Evolutionary conservation across 2,329 filamentous ascomycete genomes (phyloP).

Genomic region (Trichoderma aggressivum): DNA sequence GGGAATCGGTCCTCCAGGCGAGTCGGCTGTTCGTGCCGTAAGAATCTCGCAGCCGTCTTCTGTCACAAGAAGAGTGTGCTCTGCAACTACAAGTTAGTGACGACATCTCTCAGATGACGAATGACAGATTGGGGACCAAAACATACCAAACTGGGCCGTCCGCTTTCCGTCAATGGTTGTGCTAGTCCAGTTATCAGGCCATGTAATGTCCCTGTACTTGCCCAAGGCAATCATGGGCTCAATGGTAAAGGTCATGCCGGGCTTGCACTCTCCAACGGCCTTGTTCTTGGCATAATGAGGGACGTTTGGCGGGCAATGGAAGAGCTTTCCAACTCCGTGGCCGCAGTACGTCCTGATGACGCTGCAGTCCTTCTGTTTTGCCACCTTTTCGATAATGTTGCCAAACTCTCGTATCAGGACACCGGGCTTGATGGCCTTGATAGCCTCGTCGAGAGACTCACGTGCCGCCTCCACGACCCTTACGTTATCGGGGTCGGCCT

Average conservation of each 20-base stretch:
- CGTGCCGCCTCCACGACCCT: conserved; percentile 87
- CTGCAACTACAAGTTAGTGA: conserved; percentile 39
- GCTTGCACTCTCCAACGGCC: conserved; percentile 88
- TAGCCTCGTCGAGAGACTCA: conserved; percentile 86
- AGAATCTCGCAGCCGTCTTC: conserved; percentile 78
- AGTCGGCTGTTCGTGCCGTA: conserved; percentile 68
- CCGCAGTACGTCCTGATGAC: conserved; percentile 96
- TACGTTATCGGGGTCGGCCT: conserved; percentile 79
- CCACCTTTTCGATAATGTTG: conserved; percentile 91
- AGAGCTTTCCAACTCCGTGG: conserved; percentile 89
- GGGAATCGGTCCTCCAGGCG: conserved; percentile 69
- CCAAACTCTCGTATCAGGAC: conserved; percentile 90
- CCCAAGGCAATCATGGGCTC: conserved; percentile 97
- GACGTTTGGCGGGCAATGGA: conserved; percentile 91
- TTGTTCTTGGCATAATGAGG: conserved; percentile 99
- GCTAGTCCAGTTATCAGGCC: conserved; percentile 99
- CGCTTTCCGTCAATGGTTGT: conserved; percentile 84
- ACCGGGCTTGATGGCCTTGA: conserved; percentile 88
- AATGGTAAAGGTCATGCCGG: conserved; percentile 98
- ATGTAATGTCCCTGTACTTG: conserved; percentile 87
- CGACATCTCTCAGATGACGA: not conserved
- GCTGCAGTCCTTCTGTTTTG: conserved; percentile 79
- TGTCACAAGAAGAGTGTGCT: conserved; percentile 81
- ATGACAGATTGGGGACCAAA: not conserved
- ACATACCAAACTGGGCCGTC: conserved; percentile 87